Conservation (phyloP, 2,329 filamentous ascomycete genomes). For the Mycosphaerelloides madeirae region DNA sequence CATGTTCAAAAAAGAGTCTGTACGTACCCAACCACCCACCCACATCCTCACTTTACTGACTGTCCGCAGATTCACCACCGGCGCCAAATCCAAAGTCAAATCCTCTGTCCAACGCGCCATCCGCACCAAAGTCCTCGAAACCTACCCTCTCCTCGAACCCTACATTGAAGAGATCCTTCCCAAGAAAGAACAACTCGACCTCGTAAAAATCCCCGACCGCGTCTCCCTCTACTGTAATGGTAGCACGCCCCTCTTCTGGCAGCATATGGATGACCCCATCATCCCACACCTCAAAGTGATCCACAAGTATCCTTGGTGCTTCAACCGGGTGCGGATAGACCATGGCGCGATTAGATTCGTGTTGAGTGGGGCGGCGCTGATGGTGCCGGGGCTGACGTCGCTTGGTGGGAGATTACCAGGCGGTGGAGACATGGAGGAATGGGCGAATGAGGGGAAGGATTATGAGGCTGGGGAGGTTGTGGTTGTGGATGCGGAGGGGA, state of each 20-base stretch:
- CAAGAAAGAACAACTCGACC: slow-evolving; percentile 86
- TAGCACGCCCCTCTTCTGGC: slow-evolving; percentile 79
- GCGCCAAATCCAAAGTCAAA: slow-evolving; percentile 93
- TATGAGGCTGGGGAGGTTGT: slow-evolving; percentile 78
- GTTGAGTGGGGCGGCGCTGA: slow-evolving; percentile 84
- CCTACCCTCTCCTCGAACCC: slow-evolving; percentile 79
- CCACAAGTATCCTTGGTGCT: slow-evolving; percentile 80
- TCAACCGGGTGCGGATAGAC: slow-evolving; percentile 84
- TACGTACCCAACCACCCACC: slow-evolving; percentile 16
- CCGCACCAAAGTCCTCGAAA: slow-evolving; percentile 73
- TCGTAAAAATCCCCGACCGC: slow-evolving; percentile 90
- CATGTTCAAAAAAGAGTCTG: slow-evolving; percentile 94
- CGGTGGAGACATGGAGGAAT: slow-evolving; percentile 36
- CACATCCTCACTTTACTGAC: neutral
- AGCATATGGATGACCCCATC: slow-evolving; percentile 70
- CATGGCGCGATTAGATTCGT: slow-evolving; percentile 96
- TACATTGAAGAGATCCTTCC: slow-evolving; percentile 92
- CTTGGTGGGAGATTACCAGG: slow-evolving; percentile 73
- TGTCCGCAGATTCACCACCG: slow-evolving; percentile 60
- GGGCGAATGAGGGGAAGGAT: slow-evolving; percentile 57
- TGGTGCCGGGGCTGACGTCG: slow-evolving; percentile 90
- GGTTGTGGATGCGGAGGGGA: slow-evolving; percentile 86
- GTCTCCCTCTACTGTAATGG: slow-evolving; percentile 83
- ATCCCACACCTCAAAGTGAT: slow-evolving; percentile 86
- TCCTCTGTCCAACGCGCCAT: slow-evolving; percentile 88